Conservation (phyloP, 306 rosid species). For the apple (Malus domestica) region ASM211411v1 NC_041804.1:27171501-27172000, state of each 20-base stretch:
- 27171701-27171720: constrained; percentile 79
- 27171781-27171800: constrained; percentile 97
- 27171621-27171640: background rate
- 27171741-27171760: constrained; percentile 98
- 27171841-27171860: background rate
- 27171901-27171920: background rate
- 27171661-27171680: constrained; percentile 91
- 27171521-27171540: constrained; percentile 99
- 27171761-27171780: constrained; percentile 91
- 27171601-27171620: background rate
- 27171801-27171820: constrained; percentile 13
- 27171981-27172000: background rate
- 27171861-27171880: background rate
- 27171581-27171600: constrained; percentile 1
- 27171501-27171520: constrained; percentile 98
- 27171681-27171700: constrained; percentile 84
- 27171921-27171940: background rate
- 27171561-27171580: constrained; percentile 10
- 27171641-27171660: constrained; percentile 42
- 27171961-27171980: background rate
- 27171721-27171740: constrained; percentile 92
- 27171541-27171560: constrained; percentile 54
- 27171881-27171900: background rate
- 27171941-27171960: background rate
- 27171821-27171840: background rate